Evolutionary conservation across 2,329 filamentous ascomycete species (phyloP).

Genomic region (Cordyceps tenuipes): DNA sequence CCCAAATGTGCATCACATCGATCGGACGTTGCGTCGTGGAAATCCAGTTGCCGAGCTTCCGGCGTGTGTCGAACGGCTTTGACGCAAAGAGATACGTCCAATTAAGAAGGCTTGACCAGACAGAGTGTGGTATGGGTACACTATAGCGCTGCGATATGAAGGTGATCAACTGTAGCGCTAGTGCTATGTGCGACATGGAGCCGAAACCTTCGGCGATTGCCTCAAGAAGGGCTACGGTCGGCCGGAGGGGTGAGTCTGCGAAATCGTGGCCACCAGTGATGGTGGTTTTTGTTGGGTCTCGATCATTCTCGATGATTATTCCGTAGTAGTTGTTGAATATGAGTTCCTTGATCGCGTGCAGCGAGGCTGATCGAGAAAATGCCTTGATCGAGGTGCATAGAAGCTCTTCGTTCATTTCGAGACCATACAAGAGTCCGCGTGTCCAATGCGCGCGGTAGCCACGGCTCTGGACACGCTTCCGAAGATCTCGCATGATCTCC

Average conservation of each 20-base stretch:
- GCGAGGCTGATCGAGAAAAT: conserved; percentile 30
- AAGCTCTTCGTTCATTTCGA: conserved; percentile 29
- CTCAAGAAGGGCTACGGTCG: conserved; percentile 50
- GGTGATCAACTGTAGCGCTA: conserved; percentile 52
- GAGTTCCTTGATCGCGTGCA: conserved; percentile 26
- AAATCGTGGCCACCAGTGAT: conserved; percentile 32
- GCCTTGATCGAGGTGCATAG: conserved; percentile 34
- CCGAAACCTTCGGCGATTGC: conserved; percentile 62
- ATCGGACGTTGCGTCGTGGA: conserved; percentile 28
- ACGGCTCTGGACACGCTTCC: conserved; percentile 18
- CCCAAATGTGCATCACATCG: conserved; percentile 46
- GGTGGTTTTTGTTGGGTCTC: conserved; percentile 14
- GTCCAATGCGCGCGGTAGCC: conserved; percentile 23
- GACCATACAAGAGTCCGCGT: conserved; percentile 18
- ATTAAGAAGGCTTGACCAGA: conserved; percentile 60
- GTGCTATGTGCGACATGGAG: conserved; percentile 53
- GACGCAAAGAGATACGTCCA: conserved; percentile 54
- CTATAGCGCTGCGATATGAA: conserved; percentile 52
- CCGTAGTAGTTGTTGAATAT: conserved; percentile 25
- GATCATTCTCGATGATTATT: conserved; percentile 19
- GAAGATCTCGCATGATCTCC: conserved; percentile 21
- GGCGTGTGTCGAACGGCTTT: conserved; percentile 31
- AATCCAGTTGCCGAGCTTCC: conserved; percentile 20
- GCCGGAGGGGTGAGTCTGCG: conserved; percentile 45
- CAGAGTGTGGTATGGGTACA: conserved; percentile 44